Evolutionary conservation across 208 protist genomes (phyloP).

Genomic region (Angomonas ambiguus): DNA sequence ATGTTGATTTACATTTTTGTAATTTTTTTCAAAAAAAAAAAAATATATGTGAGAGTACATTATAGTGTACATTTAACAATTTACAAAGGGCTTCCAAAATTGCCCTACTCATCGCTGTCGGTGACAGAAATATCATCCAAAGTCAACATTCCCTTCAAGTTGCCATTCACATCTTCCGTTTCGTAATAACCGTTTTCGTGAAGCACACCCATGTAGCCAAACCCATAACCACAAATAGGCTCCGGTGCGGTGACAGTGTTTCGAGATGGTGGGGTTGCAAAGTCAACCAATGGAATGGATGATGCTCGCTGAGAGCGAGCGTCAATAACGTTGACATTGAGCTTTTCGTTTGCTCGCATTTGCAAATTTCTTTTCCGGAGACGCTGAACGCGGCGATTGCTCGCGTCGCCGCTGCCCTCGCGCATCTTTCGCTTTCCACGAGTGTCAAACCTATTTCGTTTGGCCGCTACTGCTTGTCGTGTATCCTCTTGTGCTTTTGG

Average conservation of each 20-base stretch:
- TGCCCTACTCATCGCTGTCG: constrained; percentile 9
- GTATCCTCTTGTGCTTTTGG: not conserved
- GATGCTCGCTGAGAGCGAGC: not conserved
- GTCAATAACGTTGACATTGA: not conserved
- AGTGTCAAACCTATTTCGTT: not conserved
- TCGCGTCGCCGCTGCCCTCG: not conserved
- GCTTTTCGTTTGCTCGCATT: not conserved
- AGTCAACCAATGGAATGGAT: not conserved
- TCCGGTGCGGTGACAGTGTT: constrained; percentile 10
- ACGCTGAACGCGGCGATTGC: not conserved
- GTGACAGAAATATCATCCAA: constrained; percentile 30
- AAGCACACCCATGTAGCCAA: constrained; percentile 76
- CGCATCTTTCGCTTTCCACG: not conserved
- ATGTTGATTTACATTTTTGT: constrained; percentile 11
- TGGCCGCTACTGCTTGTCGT: not conserved
- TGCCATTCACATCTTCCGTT: constrained; percentile 55
- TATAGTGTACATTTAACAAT: constrained; percentile 4
- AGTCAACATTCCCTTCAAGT: constrained; percentile 49
- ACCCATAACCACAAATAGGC: constrained; percentile 69
- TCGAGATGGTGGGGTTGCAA: not conserved
- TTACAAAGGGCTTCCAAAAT: constrained; percentile 10
- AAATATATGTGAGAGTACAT: no score
- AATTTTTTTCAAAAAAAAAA: constrained; percentile 15
- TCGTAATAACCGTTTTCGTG: constrained; percentile 72
- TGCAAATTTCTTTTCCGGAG: not conserved